A percentile compares a stretch with the other conserved stretches of the same genome.
Evolutionary conservation across 2,329 filamentous ascomycete genomes (phyloP).

Genomic region (Alternaria ventricosa): DNA sequence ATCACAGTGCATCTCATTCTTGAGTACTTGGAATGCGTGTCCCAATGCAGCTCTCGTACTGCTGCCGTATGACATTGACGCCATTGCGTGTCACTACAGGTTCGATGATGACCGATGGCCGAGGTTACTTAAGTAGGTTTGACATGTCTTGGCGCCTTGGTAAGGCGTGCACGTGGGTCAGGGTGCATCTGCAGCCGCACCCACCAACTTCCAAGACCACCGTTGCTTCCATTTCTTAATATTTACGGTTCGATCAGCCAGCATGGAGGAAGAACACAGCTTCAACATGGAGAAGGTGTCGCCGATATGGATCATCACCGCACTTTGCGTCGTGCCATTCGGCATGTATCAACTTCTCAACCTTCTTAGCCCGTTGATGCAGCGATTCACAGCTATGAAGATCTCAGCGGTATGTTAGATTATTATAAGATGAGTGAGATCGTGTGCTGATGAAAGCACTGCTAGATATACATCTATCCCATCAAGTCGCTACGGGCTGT

Average conservation of each 20-base stretch:
- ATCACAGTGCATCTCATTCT: neutral
- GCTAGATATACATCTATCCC: conserved; percentile 55
- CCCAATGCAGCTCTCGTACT: neutral
- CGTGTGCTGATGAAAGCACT: neutral
- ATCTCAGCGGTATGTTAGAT: conserved; percentile 41
- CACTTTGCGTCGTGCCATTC: conserved; percentile 28
- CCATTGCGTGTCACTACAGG: neutral
- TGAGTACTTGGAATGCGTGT: neutral
- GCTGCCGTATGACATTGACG: neutral
- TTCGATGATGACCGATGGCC: neutral
- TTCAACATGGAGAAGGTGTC: conserved; percentile 29
- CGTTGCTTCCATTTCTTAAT: neutral
- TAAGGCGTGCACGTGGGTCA: conserved; percentile 1
- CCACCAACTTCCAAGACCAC: neutral
- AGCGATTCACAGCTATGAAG: conserved; percentile 35
- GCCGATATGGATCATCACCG: conserved; percentile 28
- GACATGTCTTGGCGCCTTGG: conserved; percentile 1
- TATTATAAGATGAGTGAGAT: neutral
- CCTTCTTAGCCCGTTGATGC: conserved; percentile 30
- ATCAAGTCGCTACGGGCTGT: conserved; percentile 56
- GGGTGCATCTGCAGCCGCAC: neutral
- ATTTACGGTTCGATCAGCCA: neutral
- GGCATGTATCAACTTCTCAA: conserved; percentile 26
- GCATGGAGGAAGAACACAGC: conserved; percentile 7
- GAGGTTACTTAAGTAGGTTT: neutral